Base-by-base conservation (phyloP, 768 basidiomycete species). In the Hypholoma sublateritium region DNA sequence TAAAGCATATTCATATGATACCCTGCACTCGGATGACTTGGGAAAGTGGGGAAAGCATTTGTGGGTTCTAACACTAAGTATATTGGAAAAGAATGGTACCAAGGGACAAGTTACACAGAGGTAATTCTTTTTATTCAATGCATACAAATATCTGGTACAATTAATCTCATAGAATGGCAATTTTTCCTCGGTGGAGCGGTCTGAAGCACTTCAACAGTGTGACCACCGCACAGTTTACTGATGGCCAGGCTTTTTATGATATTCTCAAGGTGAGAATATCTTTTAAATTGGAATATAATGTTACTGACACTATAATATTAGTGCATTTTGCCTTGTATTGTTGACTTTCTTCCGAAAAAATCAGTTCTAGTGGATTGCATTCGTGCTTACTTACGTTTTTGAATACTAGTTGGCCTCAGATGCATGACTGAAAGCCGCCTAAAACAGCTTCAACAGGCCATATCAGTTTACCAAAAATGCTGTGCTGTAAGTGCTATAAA, bases 141-240 rank as follows among this genome's bases (percentile, higher is more conserved):
- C 22, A 16, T 3, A 45, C 5, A 45, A 12, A 19, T 52, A 19
- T 13, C 55, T 55, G 16, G 13, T 50, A 35, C 44, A 17, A 43
- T 41, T 2, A 28, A 41, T 3, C 49, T 8, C 34, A 7, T 39
- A 71, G 70, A 32, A 70, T 72, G 69, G 36, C 57, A 13, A 46
- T 42, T 9, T 65, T 71, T 54, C 69, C 71, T 25, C 56, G 55
- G 5, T 73, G 71, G 69, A 59, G 55, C n/a, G 50, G 50, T 47
- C 58, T 73, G 19, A 71, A 71, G 47, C 69, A 72, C 49, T 69
- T 71, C 55, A 62, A 69, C 17, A 39, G 56, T 17, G 61, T 73
- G 12, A 64, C 69, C 11, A 70, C 66, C 1, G 61, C 60, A 17
- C 56, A 63, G 13, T 70, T 66, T 55, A 63, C 67, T 4, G 70